phyloP scores from a whole-genome alignment of 345 rosid species.

The Laguncularia racemosa region DNA sequence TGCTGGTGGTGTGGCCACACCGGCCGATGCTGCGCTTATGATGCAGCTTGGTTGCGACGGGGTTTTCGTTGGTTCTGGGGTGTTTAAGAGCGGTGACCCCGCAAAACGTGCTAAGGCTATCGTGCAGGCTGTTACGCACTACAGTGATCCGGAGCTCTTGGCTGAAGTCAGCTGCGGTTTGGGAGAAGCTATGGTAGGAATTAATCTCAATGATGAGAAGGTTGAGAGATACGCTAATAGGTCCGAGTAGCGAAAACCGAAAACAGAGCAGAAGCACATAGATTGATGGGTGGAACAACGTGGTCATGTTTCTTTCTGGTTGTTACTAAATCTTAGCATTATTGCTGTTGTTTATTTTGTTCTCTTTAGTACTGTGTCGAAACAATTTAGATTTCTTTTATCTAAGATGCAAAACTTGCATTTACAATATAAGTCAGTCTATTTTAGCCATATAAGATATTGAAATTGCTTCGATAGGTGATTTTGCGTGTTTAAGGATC shows the following conservation, averaged over 20 bases:
- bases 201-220: slow-evolving; percentile 22
- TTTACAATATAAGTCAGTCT: too few relatives aligned
- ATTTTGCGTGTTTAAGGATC: too few relatives aligned
- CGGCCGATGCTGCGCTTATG: slow-evolving; percentile 35
- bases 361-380: too few relatives aligned
- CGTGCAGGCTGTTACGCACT: slow-evolving; percentile 33
- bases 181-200: slow-evolving; percentile 35
- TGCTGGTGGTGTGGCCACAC: slow-evolving; percentile 34
- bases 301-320: neutral
- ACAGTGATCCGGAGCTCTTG: slow-evolving; percentile 28
- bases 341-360: too few relatives aligned
- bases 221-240: slow-evolving; percentile 32
- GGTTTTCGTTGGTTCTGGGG: slow-evolving; percentile 30
- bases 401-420: too few relatives aligned
- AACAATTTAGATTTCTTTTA: too few relatives aligned
- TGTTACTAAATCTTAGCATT: too few relatives aligned
- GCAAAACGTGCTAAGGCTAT: slow-evolving; percentile 27
- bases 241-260: slow-evolving; percentile 14
- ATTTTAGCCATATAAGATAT: too few relatives aligned
- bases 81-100: slow-evolving; percentile 33
- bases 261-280: too few relatives aligned
- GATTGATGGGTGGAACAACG: too few relatives aligned
- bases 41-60: slow-evolving; percentile 35
- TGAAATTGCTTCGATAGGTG: too few relatives aligned
- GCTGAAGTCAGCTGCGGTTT: slow-evolving; percentile 32